A percentile compares a stretch with the other conserved stretches of the same genome.
Evolutionary conservation across 768 basidiomycete genomes (phyloP).

Genomic region (Gymnopilus junonius): DNA sequence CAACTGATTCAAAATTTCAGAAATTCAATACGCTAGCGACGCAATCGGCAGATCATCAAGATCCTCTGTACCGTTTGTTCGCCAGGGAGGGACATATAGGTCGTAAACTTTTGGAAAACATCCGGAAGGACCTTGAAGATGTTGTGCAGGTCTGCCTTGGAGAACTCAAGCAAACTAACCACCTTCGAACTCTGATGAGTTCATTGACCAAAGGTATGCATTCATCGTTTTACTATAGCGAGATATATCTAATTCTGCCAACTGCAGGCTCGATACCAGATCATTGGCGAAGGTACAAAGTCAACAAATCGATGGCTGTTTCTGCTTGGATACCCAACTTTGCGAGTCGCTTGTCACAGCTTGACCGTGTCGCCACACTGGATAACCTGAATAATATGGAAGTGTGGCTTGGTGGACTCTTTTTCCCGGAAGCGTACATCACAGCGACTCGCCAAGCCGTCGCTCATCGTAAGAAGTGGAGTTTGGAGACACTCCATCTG

Average conservation of each 20-base stretch:
- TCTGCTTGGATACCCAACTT: constrained; percentile 88
- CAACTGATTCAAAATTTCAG: constrained; percentile 37
- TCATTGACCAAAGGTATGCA: constrained; percentile 77
- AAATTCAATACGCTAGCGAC: constrained; percentile 67
- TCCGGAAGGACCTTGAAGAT: constrained; percentile 80
- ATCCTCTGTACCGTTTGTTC: constrained; percentile 90
- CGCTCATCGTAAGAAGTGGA: constrained; percentile 91
- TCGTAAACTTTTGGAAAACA: constrained; percentile 73
- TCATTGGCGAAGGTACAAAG: constrained; percentile 91
- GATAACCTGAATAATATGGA: constrained; percentile 71
- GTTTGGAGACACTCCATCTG: constrained; percentile 85
- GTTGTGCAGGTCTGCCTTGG: constrained; percentile 87
- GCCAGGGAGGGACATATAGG: constrained; percentile 86
- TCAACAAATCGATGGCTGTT: constrained; percentile 79
- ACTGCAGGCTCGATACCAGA: constrained; percentile 79
- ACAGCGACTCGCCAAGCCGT: constrained; percentile 97
- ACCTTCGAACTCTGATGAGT: constrained; percentile 90
- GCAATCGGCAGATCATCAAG: constrained; percentile 71
- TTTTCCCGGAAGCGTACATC: constrained; percentile 96
- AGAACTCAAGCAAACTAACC: constrained; percentile 93
- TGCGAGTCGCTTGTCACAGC: constrained; percentile 77
- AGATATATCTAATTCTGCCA: neutral
- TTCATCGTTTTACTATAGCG: constrained; percentile 7
- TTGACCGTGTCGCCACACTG: constrained; percentile 69
- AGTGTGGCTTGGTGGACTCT: constrained; percentile 93